These are phyloP conservation scores for Camelina laxa DNA, from an alignment of 345 rosid species.

Conservation along the genomic window DNA sequence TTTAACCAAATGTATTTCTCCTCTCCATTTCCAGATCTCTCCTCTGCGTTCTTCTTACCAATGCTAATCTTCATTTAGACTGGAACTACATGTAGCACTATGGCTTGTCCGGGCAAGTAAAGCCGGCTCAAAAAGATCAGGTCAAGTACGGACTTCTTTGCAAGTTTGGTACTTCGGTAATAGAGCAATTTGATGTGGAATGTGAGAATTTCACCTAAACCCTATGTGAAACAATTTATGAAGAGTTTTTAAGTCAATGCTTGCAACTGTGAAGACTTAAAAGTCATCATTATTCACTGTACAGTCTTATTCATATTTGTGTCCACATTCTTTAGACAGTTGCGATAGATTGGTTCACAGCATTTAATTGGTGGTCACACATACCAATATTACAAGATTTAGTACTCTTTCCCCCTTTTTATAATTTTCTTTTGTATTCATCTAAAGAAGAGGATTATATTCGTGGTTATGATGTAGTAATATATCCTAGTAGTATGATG, in stretches of 20 bases:
- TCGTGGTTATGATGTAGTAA: conserved; percentile 3
- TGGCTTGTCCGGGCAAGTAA: conserved; percentile 13
- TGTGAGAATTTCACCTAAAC: conserved; percentile 28
- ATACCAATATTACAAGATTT: conserved; percentile 20
- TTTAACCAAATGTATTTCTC: background rate
- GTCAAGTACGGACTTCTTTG: background rate
- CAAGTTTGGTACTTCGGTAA: conserved; percentile 16
- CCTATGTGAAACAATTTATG: conserved; percentile 9
- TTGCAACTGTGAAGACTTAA: conserved; percentile 27
- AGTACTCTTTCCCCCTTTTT: conserved; percentile 14
- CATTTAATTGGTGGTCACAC: conserved; percentile 43
- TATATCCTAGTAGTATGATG: conserved; percentile 15
- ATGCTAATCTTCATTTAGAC: background rate
- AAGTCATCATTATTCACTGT: conserved; percentile 8
- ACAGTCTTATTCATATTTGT: conserved; percentile 1
- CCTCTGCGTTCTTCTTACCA: background rate
- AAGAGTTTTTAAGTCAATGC: conserved; percentile 28
- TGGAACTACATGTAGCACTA: conserved; percentile 1
- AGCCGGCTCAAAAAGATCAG: background rate
- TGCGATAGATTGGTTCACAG: conserved; percentile 24
- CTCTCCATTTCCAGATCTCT: conserved; percentile 1
- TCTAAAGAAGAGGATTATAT: conserved; percentile 6
- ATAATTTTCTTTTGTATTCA: background rate
- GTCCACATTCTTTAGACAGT: conserved; percentile 34
- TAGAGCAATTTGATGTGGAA: conserved; percentile 9